Base-by-base conservation (phyloP, 2,329 filamentous ascomycete genomes). In the Alternaria tenuissima region DNA sequence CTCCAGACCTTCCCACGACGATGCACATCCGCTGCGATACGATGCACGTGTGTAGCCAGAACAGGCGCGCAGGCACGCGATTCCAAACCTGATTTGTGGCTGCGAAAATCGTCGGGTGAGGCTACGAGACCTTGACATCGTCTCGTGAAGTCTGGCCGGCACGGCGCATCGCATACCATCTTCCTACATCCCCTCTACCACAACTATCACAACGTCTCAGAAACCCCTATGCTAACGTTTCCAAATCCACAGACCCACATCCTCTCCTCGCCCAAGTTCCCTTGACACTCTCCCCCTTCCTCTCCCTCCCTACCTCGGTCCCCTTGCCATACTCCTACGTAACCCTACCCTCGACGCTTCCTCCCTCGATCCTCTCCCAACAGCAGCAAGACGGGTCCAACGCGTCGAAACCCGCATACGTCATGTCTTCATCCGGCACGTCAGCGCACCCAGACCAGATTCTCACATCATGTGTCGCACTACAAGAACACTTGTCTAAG, bases 271-370 rank as follows among this genome's bases (percentile, higher is more conserved):
- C 94, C 67, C 95, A 99, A 81, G 89, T 98, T 41, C 93, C 95
- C 30, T 83, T 99, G 56, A 96, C 93, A 51, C 93, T 98, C 44
- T 97, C 94, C 3, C 95, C 95, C 26, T 97, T 97, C 82, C 88
- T 98, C 71, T 91, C 90, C 61, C 89, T 99, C 32, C 95, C 95
- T 11, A 90, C 92, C 30, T 91, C 94, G 26, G 91, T 94, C 20
- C 97, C 94, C 0, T 88, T 99, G 7, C 94, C 95, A 24, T 98
- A 98, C 68, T 69, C 78, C 67, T 65, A 72, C 67, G 58, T 76
- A 62, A 62, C 75, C 48, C 49, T 52, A 0, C 46, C 46, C 0
- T 41, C 49, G n/a, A 38, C 49, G 12, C 24, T 52, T 4, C 49
- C 49, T 12, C 46, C 46, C 5, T 53, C 51, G 11, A 53, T 43